phyloP scores from a whole-genome alignment of 179 eudicot species.

The Amaranthus tricolor region DNA sequence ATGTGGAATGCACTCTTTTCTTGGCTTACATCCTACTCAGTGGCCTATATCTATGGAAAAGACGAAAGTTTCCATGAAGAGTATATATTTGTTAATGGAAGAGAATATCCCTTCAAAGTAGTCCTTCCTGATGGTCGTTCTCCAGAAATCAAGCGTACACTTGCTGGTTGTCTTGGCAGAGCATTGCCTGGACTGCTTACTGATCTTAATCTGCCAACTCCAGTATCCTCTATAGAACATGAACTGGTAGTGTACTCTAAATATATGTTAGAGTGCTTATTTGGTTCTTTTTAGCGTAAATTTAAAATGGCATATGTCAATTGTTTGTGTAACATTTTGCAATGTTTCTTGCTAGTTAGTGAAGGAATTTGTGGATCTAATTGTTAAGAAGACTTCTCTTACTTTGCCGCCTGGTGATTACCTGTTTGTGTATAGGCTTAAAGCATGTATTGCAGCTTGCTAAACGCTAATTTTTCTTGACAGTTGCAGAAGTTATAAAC shows the following conservation, averaged over 20 bases:
- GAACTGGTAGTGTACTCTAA: conserved; percentile 50
- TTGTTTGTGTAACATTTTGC: too few relatives aligned
- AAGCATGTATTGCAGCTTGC: too few relatives aligned
- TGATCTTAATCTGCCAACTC: conserved; percentile 66
- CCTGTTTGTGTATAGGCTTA: not conserved
- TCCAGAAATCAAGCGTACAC: conserved; percentile 77
- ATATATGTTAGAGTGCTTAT: not conserved
- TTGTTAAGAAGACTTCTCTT: not conserved
- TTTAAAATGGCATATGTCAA: not conserved
- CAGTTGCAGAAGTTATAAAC: not conserved
- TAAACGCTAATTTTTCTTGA: not conserved
- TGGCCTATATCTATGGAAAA: conserved; percentile 89
- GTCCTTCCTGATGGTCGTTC: conserved; percentile 71
- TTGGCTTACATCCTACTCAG: conserved; percentile 85
- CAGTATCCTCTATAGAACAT: conserved; percentile 60
- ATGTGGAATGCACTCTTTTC: conserved; percentile 84
- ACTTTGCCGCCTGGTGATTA: not conserved
- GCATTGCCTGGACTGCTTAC: conserved; percentile 70
- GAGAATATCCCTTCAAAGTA: conserved; percentile 71
- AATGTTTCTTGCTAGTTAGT: not conserved
- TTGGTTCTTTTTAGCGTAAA: too few relatives aligned
- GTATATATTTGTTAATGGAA: conserved; percentile 63
- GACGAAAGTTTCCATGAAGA: conserved; percentile 74
- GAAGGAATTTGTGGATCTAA: not conserved
- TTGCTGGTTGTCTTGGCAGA: conserved; percentile 72